Evolutionary conservation across 2,329 filamentous ascomycete species (phyloP).

Genomic region (Colletotrichum sp.): DNA sequence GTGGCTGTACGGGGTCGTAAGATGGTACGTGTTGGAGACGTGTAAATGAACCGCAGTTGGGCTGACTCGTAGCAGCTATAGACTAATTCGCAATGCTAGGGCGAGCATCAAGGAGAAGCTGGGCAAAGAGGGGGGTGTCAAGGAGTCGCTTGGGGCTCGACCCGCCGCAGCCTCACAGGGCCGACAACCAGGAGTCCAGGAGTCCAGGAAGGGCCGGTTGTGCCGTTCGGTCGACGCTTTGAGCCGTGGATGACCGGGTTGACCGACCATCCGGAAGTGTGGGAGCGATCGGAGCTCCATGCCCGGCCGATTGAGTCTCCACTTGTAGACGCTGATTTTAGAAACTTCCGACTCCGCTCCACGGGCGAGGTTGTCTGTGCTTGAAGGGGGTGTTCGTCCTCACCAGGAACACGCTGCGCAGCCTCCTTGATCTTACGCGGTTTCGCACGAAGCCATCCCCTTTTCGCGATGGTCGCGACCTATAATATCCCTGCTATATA

Average conservation of each 20-base stretch:
- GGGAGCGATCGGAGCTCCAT: neutral
- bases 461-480: neutral
- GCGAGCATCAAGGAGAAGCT: neutral
- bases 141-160: neutral
- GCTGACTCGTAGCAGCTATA: constrained; percentile 1
- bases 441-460: neutral
- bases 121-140: neutral
- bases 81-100: neutral
- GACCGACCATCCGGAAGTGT: neutral
- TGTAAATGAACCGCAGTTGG: neutral
- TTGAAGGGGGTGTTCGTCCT: neutral
- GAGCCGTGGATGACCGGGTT: neutral
- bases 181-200: neutral
- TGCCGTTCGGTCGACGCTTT: neutral
- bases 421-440: constrained; percentile 1
- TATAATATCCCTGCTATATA: neutral
- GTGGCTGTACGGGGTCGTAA: neutral
- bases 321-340: neutral
- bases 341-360: neutral
- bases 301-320: neutral
- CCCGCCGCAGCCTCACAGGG: neutral
- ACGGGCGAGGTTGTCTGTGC: neutral
- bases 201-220: neutral
- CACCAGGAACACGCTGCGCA: neutral
- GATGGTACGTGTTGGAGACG: neutral